These are phyloP conservation scores for Friedmanniomyces endolithicus DNA, from an alignment of 495 filamentous ascomycete species.

Conservation along the genomic window DNA sequence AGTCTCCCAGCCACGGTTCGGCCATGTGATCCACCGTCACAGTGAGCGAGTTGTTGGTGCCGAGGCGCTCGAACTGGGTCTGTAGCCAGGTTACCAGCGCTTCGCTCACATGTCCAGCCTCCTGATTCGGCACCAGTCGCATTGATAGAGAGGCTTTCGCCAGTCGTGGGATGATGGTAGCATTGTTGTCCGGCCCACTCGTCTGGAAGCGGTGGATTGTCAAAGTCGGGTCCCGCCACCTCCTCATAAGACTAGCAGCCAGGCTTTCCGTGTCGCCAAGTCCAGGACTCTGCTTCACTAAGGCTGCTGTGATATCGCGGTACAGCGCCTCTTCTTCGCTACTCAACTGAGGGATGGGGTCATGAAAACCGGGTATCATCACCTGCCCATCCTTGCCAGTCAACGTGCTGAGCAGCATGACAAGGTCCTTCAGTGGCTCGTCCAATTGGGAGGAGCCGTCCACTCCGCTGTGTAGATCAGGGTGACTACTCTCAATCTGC, in stretches of 20 bases:
- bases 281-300: slow-evolving; percentile 58
- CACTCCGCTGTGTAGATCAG: slow-evolving; percentile 89
- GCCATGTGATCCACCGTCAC: slow-evolving; percentile 83
- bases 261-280: slow-evolving; percentile 54
- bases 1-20: slow-evolving; percentile 92
- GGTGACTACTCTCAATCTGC: slow-evolving; percentile 67
- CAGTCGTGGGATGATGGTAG: slow-evolving; percentile 74
- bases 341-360: slow-evolving; percentile 64
- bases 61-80: slow-evolving; percentile 57
- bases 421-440: slow-evolving; percentile 82
- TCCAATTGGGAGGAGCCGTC: slow-evolving; percentile 80
- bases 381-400: slow-evolving; percentile 53
- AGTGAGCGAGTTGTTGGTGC: slow-evolving; percentile 66
- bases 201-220: slow-evolving; percentile 90
- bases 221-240: slow-evolving; percentile 91
- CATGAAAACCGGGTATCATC: slow-evolving; percentile 67
- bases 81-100: slow-evolving; percentile 53
- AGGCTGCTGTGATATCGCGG: slow-evolving; percentile 62
- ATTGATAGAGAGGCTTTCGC: slow-evolving; percentile 80
- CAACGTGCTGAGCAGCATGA: slow-evolving; percentile 64
- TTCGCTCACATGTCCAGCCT: slow-evolving; percentile 57
- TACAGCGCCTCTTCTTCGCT: slow-evolving; percentile 69
- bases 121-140: slow-evolving; percentile 85
- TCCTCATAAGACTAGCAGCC: slow-evolving; percentile 69
- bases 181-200: slow-evolving; percentile 62